Evolutionary conservation across 1,139 yeast genomes (phyloP).

Genomic region (Kodamaea derodonti): DNA sequence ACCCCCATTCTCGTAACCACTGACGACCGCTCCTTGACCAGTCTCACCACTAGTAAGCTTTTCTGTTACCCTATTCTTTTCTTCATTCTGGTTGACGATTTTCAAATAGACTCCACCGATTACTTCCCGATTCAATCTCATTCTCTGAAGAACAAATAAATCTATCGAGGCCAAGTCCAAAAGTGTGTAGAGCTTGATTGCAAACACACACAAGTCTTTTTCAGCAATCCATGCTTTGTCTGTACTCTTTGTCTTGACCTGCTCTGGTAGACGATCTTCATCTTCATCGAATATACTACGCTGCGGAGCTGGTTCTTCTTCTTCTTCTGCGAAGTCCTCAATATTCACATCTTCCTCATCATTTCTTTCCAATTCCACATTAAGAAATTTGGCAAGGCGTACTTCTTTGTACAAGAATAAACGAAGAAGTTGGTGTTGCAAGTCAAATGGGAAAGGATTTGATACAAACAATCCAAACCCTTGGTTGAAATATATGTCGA

Average conservation of each 20-base stretch:
- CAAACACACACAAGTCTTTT: conserved; percentile 46
- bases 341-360: conserved; percentile 59
- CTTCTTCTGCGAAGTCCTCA: conserved; percentile 27
- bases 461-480: conserved; percentile 12
- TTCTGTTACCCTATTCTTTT: no score
- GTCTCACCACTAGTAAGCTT: no score
- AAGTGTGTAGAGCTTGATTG: conserved; percentile 48
- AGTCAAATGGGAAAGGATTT: conserved; percentile 16
- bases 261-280: conserved; percentile 9
- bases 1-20: no score
- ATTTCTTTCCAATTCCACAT: conserved; percentile 46
- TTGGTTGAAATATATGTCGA: conserved; percentile 24
- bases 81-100: conserved; percentile 21
- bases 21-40: no score
- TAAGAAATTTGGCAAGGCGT: conserved; percentile 21
- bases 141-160: conserved; percentile 29
- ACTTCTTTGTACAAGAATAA: conserved; percentile 35
- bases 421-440: conserved; percentile 25
- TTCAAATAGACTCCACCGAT: conserved; percentile 41
- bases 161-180: conserved; percentile 36
- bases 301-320: conserved; percentile 8
- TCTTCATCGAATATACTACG: conserved; percentile 8
- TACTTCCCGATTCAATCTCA: conserved; percentile 43
- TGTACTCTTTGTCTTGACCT: conserved; percentile 10
- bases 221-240: conserved; percentile 32